Base-by-base conservation (phyloP, 2,329 filamentous ascomycete genomes). In the Colletotrichum camelliae region DNA sequence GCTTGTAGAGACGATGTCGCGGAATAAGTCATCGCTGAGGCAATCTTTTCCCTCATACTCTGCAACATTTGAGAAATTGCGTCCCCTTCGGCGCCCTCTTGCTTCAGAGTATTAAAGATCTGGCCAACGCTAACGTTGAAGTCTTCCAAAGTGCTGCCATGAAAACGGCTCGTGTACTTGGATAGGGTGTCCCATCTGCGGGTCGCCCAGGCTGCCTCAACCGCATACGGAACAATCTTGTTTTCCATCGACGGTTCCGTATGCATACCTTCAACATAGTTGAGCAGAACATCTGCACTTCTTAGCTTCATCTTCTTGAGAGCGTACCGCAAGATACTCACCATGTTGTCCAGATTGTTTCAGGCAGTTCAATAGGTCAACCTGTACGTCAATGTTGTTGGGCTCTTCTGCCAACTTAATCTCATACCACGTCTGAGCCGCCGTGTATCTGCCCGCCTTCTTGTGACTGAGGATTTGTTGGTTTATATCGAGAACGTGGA, bases 371-470 rank as follows among this genome's bases (percentile, higher is more conserved):
- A 99, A 87, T 43, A 99, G 89, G 80, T 97, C 94, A 72, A 95
- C 89, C 82, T 98, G 96, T 15, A 94, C 89, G 72, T 97, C 94
- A 21, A 91, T 83, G 81, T 98, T 93, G 69, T 93, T 88, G 0
- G 96, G 96, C 61, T 94, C 90, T 80, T 97, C 93, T 4, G 94
- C 93, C 39, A 98, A 89, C 77, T 96, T 93, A 78, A 98, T 93
- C 82, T 99, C 96, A 83, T 98, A 98, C 97, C 97, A 99, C 77
- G 95, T 98, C 85, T 98, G 97, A 29, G 96, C 97, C 67, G 96
- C 95, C 18, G 95, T 93, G 96, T 97, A 99, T 77, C 96, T 90
- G 5, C 97, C 97, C 24, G 96, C 95, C 83, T 98, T 98, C 73
- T 94, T 92, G 85, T 99, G 96, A 80, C 97, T 95, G 71, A 98